Evolutionary conservation across 2,329 filamentous ascomycete species (phyloP), one percentile per base, ranked within the genome.

Genomic region (Curvularia sp.): DNA sequence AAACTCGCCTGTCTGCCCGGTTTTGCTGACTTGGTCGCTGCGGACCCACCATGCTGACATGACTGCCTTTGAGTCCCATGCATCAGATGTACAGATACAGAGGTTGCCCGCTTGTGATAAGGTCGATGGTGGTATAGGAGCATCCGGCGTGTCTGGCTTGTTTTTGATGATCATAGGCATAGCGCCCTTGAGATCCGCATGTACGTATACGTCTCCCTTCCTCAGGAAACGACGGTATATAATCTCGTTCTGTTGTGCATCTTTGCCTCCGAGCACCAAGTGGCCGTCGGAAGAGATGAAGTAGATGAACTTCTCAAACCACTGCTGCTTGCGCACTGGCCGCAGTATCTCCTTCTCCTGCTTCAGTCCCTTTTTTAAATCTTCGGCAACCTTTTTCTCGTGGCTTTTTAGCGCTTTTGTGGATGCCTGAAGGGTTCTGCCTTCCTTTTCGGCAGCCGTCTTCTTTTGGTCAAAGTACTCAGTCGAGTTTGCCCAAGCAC

Each of bases 21-120:
- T 91, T 78, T 98, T 98, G 9, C 91, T 92, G 0, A 99, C 92
- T 75, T 98, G 93, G 53, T 94, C 89, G 1, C 91, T 89, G 61
- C 89, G 88, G 0, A 96, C 94, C 95, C 95, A 99, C 89, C 92
- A 99, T 8, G 94, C 93, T 18, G 91, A 89, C 91, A 98, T 96
- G 15, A 92, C 87, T 8, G 94, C 94, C 77, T 99, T 99, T 1
- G 91, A 94, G 60, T 98, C 95, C 95, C 95, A 99, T 0, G 94
- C 95, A 56, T 84, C 89, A 1, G 93, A 97, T 8, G 91, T 90
- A 62, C 91, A 92, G 5, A 99, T 90, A 0, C 90, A 88, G 30
- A 97, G 80, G 44, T 89, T 89, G 0, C 95, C 95, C 4, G 95
- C 95, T 79, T 99, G 95, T 0, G 92, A 90, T 2, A 99, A 80